These are phyloP conservation scores for Penicillium corylophilum DNA, from an alignment of 2,329 filamentous ascomycete species.

Conservation along the genomic window DNA sequence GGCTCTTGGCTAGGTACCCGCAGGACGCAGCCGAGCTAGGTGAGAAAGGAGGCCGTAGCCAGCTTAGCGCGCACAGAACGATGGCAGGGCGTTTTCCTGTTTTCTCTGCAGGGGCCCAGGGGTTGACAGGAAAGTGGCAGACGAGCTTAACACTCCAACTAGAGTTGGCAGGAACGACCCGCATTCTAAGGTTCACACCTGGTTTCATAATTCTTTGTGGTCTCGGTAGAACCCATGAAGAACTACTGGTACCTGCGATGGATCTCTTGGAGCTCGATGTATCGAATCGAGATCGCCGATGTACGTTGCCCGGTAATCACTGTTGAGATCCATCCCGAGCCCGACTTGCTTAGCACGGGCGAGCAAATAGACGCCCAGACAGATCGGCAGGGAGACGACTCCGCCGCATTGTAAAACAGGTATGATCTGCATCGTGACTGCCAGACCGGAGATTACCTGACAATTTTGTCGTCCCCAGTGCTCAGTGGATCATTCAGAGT, in stretches of 20 bases:
- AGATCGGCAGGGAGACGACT: conserved; percentile 2
- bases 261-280: neutral
- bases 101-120: too few relatives aligned
- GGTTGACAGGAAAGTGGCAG: neutral
- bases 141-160: neutral
- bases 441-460: conserved; percentile 15
- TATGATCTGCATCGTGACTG: conserved; percentile 7
- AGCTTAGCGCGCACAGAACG: conserved; percentile 1
- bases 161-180: neutral
- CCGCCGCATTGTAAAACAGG: neutral
- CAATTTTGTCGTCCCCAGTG: conserved; percentile 5
- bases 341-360: neutral
- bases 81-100: neutral
- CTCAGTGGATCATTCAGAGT: neutral
- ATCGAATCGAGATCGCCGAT: conserved; percentile 7
- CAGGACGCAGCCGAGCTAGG: neutral
- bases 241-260: conserved; percentile 4
- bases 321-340: neutral
- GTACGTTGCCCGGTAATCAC: neutral
- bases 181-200: too few relatives aligned
- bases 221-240: neutral
- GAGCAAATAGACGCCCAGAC: neutral
- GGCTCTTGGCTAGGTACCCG: conserved; percentile 1
- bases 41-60: conserved; percentile 4
- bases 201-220: too few relatives aligned